These are phyloP conservation scores for Pyrenochaeta sp. DNA, from an alignment of 2,329 filamentous ascomycete species.

Conservation along the genomic window DNA sequence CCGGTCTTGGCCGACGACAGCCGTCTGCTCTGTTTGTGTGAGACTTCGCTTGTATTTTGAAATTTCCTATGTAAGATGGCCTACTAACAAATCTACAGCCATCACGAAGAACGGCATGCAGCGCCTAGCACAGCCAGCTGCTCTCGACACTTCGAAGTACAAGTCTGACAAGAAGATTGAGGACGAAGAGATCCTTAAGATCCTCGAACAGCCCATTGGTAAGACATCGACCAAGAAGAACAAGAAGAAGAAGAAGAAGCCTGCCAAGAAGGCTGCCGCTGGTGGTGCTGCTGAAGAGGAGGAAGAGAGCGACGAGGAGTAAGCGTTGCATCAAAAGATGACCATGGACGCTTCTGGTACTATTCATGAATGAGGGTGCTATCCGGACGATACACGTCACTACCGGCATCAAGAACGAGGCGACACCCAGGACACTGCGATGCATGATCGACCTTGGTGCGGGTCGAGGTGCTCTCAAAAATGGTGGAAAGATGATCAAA, in stretches of 20 bases:
- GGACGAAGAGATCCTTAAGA: constrained; percentile 94
- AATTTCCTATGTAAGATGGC: neutral
- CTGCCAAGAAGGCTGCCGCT: constrained; percentile 70
- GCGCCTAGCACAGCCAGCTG: constrained; percentile 79
- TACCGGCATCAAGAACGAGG: constrained; percentile 4
- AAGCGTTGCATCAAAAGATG: constrained; percentile 18
- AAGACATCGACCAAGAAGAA: constrained; percentile 76
- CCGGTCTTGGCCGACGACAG: neutral
- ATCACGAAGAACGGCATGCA: constrained; percentile 98
- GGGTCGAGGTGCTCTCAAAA: constrained; percentile 2
- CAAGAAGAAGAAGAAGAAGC: constrained; percentile 82
- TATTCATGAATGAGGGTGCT: neutral
- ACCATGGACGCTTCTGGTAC: constrained; percentile 1
- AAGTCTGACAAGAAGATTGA: constrained; percentile 98
- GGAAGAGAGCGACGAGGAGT: constrained; percentile 50
- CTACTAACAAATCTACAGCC: constrained; percentile 61
- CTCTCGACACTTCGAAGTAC: constrained; percentile 80
- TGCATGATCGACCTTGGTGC: constrained; percentile 2
- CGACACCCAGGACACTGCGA: neutral
- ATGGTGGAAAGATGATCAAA: constrained; percentile 6
- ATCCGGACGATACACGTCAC: constrained; percentile 6
- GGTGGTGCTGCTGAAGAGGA: constrained; percentile 52
- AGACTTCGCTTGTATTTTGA: neutral
- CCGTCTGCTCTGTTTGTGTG: neutral
- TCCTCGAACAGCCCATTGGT: constrained; percentile 84